Percentiles rank a stretch among this genome's conserved stretches.
Evolutionary conservation across 306 rosid species (phyloP).

Genomic region (Quercus robur): DNA sequence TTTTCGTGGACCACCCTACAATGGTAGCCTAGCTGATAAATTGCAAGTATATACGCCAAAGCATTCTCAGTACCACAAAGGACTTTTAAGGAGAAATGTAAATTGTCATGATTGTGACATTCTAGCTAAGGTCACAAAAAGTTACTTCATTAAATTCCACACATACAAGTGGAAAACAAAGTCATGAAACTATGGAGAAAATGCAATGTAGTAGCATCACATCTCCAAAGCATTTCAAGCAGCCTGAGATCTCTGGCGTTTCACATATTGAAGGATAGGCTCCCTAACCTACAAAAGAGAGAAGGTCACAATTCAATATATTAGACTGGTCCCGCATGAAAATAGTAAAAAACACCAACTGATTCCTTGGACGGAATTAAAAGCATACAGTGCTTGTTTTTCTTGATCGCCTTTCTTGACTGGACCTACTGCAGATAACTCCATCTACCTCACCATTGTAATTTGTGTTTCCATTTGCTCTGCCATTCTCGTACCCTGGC

Average conservation of each 20-base stretch:
- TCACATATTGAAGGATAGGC: slow-evolving; percentile 71
- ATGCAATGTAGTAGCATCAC: background rate
- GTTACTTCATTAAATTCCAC: slow-evolving; percentile 3
- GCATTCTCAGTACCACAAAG: background rate
- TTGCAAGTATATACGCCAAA: background rate
- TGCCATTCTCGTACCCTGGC: slow-evolving; percentile 45
- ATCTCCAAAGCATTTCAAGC: slow-evolving; percentile 17
- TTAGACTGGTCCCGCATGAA: background rate
- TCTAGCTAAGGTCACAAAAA: background rate
- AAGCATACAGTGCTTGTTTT: slow-evolving; percentile 81
- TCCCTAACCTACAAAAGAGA: slow-evolving; percentile 71
- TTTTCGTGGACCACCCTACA: background rate
- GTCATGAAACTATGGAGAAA: background rate
- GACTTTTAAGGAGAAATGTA: background rate
- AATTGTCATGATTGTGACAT: slow-evolving; percentile 1
- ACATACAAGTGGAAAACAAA: background rate
- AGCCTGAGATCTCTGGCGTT: slow-evolving; percentile 77
- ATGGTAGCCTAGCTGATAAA: background rate
- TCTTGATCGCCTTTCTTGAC: slow-evolving; percentile 74
- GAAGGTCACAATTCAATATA: background rate
- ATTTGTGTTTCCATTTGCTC: slow-evolving; percentile 40
- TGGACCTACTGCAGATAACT: slow-evolving; percentile 41
- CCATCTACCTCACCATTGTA: slow-evolving; percentile 52
- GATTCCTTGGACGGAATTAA: slow-evolving; percentile 1
- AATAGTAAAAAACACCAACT: background rate